Evolutionary conservation across 768 basidiomycete genomes (phyloP), one percentile per base, ranked within the genome.

Genomic region (Daedaleopsis nitida): DNA sequence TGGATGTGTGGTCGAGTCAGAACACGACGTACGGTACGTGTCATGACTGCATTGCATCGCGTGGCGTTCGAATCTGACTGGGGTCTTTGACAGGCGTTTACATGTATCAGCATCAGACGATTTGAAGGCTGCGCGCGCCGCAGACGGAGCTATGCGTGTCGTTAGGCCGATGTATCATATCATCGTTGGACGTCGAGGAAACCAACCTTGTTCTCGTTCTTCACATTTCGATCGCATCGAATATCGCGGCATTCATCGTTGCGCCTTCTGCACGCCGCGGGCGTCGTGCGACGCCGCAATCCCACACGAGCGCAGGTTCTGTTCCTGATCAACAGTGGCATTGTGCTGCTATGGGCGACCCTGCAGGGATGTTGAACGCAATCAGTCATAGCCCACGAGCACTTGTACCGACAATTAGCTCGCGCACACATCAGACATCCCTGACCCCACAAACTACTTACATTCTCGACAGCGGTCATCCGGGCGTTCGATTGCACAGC

Each of bases 81-180:
- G 44, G n/a, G 6, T 16, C 52, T 16, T 13, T 21, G n/a, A n/a
- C 59, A 70, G 69, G 69, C 17, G 43, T 68, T 4, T 68, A 63
- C 58, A 66, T 71, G 67, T 69, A 68, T 62, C 70, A 71, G 60
- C 61, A 68, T 53, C 68, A 69, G 44, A 69, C 68, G 17, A 47
- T 69, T 12, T 67, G 53, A 63, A 39, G 11, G 37, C 47, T 21
- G 38, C 23, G 23, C 6, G 39, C 34, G 37, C 3, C 17, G 47
- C 6, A 24, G 21, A 32, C 19, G 6, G 23, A 8, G 14, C 12
- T 23, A 13, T 24, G 19, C 7, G 21, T 49, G 13, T 49, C 47
- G 47, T 21, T 49, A 49, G 21, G 23, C 19, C 23, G 21, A 27
- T 42, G 39, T 17, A 42, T 42, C 11, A 13, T 42, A 42, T 42